phyloP scores from a whole-genome alignment of 306 rosid species.

The Pachyrhizus erosus region DNA sequence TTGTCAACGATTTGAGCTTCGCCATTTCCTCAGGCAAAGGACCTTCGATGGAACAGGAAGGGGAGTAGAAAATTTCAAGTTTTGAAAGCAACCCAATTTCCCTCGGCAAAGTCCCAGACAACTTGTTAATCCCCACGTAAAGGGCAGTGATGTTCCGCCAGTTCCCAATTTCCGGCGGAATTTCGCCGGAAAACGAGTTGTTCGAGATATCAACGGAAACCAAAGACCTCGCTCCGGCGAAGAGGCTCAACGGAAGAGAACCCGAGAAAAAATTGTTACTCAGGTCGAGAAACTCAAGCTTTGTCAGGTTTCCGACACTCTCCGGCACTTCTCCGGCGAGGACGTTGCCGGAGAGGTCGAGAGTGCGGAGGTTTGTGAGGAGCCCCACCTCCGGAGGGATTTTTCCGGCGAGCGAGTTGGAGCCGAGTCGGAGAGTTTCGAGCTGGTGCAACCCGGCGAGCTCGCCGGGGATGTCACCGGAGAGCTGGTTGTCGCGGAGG shows the following conservation, averaged over 20 bases:
- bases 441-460: constrained; percentile 52
- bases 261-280: constrained; percentile 81
- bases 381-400: constrained; percentile 67
- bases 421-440: constrained; percentile 59
- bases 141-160: constrained; percentile 71
- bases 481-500: constrained; percentile 64
- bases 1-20: constrained; percentile 58
- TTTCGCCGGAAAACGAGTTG: constrained; percentile 77
- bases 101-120: constrained; percentile 76
- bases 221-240: constrained; percentile 61
- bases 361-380: constrained; percentile 50
- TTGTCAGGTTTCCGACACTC: constrained; percentile 69
- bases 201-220: constrained; percentile 79
- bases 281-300: constrained; percentile 69
- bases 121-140: constrained; percentile 66
- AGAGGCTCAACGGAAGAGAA: constrained; percentile 68
- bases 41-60: constrained; percentile 77
- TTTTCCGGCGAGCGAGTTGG: constrained; percentile 64
- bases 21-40: constrained; percentile 86
- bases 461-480: constrained; percentile 66
- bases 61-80: constrained; percentile 64
- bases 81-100: constrained; percentile 72
- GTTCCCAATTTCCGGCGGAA: constrained; percentile 74
- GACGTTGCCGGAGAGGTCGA: constrained; percentile 77
- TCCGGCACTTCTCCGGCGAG: constrained; percentile 66